Conservation (phyloP, 2,329 filamentous ascomycete species). For the Pseudogymnoascus sp. region DNA sequence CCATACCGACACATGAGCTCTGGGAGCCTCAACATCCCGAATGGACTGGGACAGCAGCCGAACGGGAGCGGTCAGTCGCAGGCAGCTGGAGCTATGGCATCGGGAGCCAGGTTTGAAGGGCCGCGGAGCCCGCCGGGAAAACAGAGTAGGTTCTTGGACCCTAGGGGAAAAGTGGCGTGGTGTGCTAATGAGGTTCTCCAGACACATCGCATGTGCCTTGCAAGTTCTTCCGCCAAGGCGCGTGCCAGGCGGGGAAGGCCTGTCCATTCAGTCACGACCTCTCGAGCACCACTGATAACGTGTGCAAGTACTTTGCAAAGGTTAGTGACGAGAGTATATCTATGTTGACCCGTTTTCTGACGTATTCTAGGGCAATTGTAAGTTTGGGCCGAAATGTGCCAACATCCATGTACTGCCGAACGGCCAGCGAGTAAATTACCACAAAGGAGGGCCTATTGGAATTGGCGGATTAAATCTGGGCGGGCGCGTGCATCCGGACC, state of each 20-base stretch:
- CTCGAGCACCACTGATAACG: conserved; percentile 72
- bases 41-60: conserved; percentile 12
- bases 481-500: conserved; percentile 58
- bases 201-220: conserved; percentile 96
- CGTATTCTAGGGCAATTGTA: conserved; percentile 76
- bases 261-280: conserved; percentile 96
- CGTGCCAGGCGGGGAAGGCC: conserved; percentile 89
- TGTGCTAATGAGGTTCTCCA: conserved; percentile 29
- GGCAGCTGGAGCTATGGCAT: conserved; percentile 37
- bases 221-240: conserved; percentile 97
- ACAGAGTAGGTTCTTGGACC: conserved; percentile 28
- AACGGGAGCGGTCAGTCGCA: conserved; percentile 13
- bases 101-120: conserved; percentile 43
- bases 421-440: conserved; percentile 80
- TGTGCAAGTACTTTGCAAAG: conserved; percentile 99
- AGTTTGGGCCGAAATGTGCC: conserved; percentile 96
- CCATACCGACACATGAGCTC: conserved; percentile 50
- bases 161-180: conserved; percentile 12
- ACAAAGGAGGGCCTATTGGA: conserved; percentile 56
- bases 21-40: conserved; percentile 35
- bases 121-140: conserved; percentile 55
- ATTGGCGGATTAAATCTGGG: conserved; percentile 47
- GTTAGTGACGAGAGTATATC: conserved; percentile 39
- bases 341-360: background rate
- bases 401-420: conserved; percentile 93